Base-by-base conservation (phyloP, 2,329 filamentous ascomycete genomes). In the Fusarium coffeatum region DNA sequence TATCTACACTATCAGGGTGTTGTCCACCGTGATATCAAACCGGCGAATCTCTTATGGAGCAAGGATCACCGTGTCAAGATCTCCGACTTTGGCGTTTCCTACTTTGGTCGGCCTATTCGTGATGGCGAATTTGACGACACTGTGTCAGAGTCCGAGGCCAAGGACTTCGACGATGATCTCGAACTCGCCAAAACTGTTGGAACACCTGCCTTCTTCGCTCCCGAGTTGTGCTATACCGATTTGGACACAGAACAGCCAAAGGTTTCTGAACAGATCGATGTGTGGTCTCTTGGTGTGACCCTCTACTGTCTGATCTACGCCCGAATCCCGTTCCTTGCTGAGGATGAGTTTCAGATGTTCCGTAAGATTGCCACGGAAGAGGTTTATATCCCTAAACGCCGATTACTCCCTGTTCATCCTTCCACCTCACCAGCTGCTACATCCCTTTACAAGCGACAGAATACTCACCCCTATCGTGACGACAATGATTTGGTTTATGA, bases 131-230 rank as follows among this genome's bases (percentile, higher is more conserved):
- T 89, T 40, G 91, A 93, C 62, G 91, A 94, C 60, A 90, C 82
- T 64, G 90, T 84, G 20, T 91, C 91, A 6, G 93, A 97, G 77
- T 93, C 91, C 1, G 94, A 98, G 78, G 92, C 93, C 13, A 90
- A 89, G 42, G 93, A 97, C 75, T 89, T 97, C 62, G 94, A 98
- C 73, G 93, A 98, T 77, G 94, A 97, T 68, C 89, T 97, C 64
- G 96, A 98, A 78, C 85, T 99, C n/a, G 95, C 96, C 64, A 98
- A 98, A 84, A 98, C 96, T 3, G 96, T 98, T 8, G 96, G 96
- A 55, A 99, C 96, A 0, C 96, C 96, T 8, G 96, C 95, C 2
- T 99, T 99, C 81, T 99, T 98, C 77, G 96, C 96, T 3, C 96
- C 96, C 6, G 96, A 99, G 79, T 86, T 99, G 40, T 99, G 96